Percentiles rank a stretch among this genome's conserved stretches.
Conservation (phyloP, 2,329 filamentous ascomycete species). For the Calonectria crousiana region DNA sequence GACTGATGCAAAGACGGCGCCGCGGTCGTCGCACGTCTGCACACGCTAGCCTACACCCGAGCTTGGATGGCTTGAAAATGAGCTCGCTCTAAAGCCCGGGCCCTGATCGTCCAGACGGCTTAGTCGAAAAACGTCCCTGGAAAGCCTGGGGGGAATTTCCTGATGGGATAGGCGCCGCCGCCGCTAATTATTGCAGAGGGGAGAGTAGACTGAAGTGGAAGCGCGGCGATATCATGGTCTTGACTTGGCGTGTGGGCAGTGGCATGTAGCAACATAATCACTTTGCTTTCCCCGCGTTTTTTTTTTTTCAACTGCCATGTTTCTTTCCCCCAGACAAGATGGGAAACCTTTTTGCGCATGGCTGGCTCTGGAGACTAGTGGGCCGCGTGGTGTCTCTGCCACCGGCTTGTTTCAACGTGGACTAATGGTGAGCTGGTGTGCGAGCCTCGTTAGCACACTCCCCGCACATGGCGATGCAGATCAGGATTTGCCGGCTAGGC, state of each 20-base stretch:
- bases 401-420: neutral
- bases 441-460: neutral
- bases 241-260: neutral
- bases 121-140: neutral
- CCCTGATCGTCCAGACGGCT: neutral
- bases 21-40: neutral
- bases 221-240: neutral
- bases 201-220: neutral
- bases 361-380: neutral
- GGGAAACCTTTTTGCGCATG: neutral
- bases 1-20: neutral
- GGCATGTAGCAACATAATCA: neutral
- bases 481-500: slow-evolving; percentile 6
- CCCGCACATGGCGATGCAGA: neutral
- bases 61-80: neutral
- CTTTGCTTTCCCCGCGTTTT: neutral
- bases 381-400: neutral
- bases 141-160: neutral
- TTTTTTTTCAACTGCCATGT: neutral
- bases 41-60: neutral
- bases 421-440: neutral
- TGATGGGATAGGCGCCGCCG: neutral
- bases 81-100: neutral
- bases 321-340: neutral
- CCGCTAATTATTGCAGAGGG: neutral